Evolutionary conservation across 2,329 filamentous ascomycete species (phyloP).

Genomic region (Paraphaeosphaeria sporulosa): DNA sequence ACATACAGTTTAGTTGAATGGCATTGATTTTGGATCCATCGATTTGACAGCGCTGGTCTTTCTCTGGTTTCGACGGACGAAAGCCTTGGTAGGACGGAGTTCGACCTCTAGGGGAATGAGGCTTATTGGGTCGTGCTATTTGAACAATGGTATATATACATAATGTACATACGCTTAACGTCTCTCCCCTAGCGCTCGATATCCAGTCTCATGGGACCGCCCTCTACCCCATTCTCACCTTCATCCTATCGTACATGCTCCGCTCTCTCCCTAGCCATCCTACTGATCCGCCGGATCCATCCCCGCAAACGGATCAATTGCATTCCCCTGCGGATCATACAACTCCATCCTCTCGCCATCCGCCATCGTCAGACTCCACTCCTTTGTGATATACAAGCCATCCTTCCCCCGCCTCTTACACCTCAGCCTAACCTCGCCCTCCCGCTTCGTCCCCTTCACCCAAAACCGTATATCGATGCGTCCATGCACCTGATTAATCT

Average conservation of each 20-base stretch:
- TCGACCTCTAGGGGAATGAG: too few relatives aligned
- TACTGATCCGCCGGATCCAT: slow-evolving; percentile 37
- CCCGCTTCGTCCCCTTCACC: slow-evolving; percentile 78
- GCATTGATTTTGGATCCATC: too few relatives aligned
- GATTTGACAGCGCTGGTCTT: too few relatives aligned
- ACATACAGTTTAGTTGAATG: too few relatives aligned
- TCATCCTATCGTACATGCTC: not conserved
- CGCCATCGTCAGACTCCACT: slow-evolving; percentile 83
- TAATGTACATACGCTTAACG: not conserved
- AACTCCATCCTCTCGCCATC: slow-evolving; percentile 76
- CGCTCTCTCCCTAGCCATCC: not conserved
- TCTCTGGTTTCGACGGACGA: too few relatives aligned
- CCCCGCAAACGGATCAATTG: slow-evolving; percentile 67
- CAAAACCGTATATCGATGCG: slow-evolving; percentile 85
- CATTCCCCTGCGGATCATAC: slow-evolving; percentile 66
- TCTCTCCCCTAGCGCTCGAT: not conserved
- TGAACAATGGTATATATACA: not conserved
- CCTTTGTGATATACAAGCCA: slow-evolving; percentile 82
- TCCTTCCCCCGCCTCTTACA: slow-evolving; percentile 74
- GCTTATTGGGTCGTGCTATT: not conserved
- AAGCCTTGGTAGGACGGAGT: too few relatives aligned
- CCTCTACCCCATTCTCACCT: not conserved
- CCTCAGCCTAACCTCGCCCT: slow-evolving; percentile 80
- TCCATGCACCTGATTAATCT: slow-evolving; percentile 94
- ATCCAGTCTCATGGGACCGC: not conserved